Conservation (phyloP, 768 basidiomycete species). For the Chalciporus sphaerocephalus region DNA sequence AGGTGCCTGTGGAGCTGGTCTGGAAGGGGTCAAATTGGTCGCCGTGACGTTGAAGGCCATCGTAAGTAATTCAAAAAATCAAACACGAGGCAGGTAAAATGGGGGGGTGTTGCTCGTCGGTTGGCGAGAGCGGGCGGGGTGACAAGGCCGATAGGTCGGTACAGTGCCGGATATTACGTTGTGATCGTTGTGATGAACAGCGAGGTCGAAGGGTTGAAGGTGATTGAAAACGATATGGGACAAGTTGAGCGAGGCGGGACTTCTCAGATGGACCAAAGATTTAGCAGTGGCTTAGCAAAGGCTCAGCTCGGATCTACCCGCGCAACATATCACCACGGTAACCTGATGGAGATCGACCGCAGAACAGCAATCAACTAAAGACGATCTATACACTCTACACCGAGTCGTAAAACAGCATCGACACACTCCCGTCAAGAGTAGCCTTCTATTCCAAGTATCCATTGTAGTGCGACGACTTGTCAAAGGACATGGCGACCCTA, state of each 20-base stretch:
- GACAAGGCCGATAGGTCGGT: not conserved
- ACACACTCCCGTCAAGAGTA: conserved; percentile 4
- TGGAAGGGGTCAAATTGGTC: conserved; percentile 66
- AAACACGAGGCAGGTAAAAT: conserved; percentile 10
- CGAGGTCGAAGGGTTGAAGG: not conserved
- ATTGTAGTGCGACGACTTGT: not conserved
- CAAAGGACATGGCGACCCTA: not conserved
- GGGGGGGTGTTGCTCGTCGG: not conserved
- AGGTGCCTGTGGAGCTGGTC: conserved; percentile 74
- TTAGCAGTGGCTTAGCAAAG: not conserved
- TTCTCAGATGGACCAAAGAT: not conserved
- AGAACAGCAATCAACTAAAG: not conserved
- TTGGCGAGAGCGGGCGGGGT: not conserved
- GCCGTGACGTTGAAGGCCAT: conserved; percentile 51
- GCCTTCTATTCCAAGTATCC: not conserved
- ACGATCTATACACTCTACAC: not conserved
- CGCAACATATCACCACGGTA: conserved; percentile 29
- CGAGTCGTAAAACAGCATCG: not conserved
- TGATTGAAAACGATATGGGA: not conserved
- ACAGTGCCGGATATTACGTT: not conserved
- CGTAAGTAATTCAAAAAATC: conserved; percentile 15
- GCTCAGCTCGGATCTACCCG: conserved; percentile 31
- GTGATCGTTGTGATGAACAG: conserved; percentile 9
- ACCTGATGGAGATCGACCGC: conserved; percentile 7
- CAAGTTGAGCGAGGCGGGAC: not conserved